Evolutionary conservation across 768 basidiomycete species (phyloP), one percentile per base, ranked within the genome.

Genomic region (Hypholoma fasciculare): DNA sequence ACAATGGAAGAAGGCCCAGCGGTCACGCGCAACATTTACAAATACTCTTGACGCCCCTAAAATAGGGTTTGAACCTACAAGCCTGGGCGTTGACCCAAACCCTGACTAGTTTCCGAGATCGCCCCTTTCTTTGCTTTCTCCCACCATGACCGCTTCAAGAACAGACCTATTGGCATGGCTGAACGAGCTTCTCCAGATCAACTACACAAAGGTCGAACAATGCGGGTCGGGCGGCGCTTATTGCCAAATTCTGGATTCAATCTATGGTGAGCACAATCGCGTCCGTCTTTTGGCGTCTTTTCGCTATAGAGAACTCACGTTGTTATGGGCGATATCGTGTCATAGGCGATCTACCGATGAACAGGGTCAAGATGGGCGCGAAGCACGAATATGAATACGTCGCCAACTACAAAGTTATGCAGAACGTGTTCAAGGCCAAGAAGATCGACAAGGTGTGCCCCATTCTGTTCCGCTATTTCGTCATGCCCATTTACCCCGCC

Each of bases 341-440:
- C 20, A 26, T 20, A 96, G 94, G 90, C 65, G 93, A 98, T 75
- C 61, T 97, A 0, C 95, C 95, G 12, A 94, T 98, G 92, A 65
- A 75, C 37, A 83, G 90, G 61, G 96, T 99, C 66, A 98, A 98
- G 81, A 93, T 98, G 86, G 88, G 88, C 72, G 95, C 97, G 44
- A 95, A 87, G 77, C 92, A 93, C 68, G 93, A 97, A 71, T 98
- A 97, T 77, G 96, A 98, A 73, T 98, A 86, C 69, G 75, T 98
- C 54, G 90, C 86, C 26, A 99, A 99, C 77, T 98, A 86, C 83
- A 98, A 98, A 74, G 82, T 98, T 69, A 77, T 99, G 73, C 97
- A 99, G 72, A 94, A 88, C 66, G 70, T 82, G 40, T 98, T 99
- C 88, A 94, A 94, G 71, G 70, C 81, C 13, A 90, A 98, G 74